Evolutionary conservation across 1,284 basidiomycete species (phyloP).

Genomic region (Meripilus lineatus): DNA sequence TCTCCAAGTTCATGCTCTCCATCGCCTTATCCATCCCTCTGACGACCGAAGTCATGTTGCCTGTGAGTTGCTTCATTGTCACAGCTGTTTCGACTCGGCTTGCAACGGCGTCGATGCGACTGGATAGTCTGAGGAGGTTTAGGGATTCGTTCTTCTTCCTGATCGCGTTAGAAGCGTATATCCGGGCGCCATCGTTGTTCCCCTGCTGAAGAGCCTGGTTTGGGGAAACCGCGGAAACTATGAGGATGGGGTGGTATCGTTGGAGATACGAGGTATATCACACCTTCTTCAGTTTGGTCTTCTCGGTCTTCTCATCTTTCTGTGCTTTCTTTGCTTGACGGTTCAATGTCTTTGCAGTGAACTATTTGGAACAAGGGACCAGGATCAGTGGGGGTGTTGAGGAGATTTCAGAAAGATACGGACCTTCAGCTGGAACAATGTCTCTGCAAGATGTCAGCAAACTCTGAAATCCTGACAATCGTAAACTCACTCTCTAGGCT

Average conservation of each 20-base stretch:
- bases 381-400: too few relatives aligned
- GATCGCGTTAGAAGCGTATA: slow-evolving; percentile 98
- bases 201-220: slow-evolving; percentile 91
- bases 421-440: slow-evolving; percentile 93
- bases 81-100: slow-evolving; percentile 99
- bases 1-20: slow-evolving; percentile 98
- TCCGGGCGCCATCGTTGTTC: slow-evolving; percentile 96
- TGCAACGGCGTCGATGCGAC: slow-evolving; percentile 94
- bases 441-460: slow-evolving; percentile 57
- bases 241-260: not conserved
- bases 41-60: slow-evolving; percentile 95
- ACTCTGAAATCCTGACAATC: not conserved
- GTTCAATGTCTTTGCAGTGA: slow-evolving; percentile 90
- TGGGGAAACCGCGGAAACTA: not conserved
- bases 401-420: slow-evolving; percentile 1
- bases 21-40: slow-evolving; percentile 99
- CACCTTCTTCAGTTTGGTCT: slow-evolving; percentile 88
- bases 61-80: slow-evolving; percentile 93
- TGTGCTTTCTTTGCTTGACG: slow-evolving; percentile 94
- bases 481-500: slow-evolving; percentile 79
- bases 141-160: slow-evolving; percentile 96
- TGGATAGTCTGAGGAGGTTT: slow-evolving; percentile 84
- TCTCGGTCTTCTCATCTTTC: slow-evolving; percentile 88
- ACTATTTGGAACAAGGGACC: too few relatives aligned
- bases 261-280: slow-evolving; percentile 12